These are phyloP conservation scores for Botryobasidium botryosum DNA, from an alignment of 768 basidiomycete species.

Conservation along the genomic window DNA sequence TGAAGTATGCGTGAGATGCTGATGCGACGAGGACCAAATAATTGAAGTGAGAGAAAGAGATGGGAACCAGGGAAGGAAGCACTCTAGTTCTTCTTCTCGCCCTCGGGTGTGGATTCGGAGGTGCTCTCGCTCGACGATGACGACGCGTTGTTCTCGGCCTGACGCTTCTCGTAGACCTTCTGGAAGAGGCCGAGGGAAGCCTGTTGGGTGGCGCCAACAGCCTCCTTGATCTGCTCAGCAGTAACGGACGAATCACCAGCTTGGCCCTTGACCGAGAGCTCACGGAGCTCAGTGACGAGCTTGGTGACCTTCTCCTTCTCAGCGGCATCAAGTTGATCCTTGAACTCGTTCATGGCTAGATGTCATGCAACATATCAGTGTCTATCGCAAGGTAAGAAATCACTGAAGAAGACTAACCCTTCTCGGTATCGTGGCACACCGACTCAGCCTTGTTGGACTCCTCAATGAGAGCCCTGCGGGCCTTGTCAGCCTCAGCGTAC, in stretches of 20 bases:
- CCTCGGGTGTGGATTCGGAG: constrained; percentile 8
- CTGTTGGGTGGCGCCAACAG: constrained; percentile 85
- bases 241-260: constrained; percentile 64
- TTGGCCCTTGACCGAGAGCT: constrained; percentile 80
- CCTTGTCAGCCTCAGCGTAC: constrained; percentile 86
- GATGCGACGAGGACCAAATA: no score
- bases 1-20: no score
- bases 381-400: background rate
- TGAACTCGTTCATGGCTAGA: constrained; percentile 88
- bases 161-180: constrained; percentile 36
- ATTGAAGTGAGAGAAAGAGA: no score
- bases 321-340: constrained; percentile 79
- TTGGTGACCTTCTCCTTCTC: constrained; percentile 92
- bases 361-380: background rate
- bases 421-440: constrained; percentile 87
- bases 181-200: constrained; percentile 95
- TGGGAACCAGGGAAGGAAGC: constrained; percentile 2
- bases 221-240: constrained; percentile 77
- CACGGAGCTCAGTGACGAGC: constrained; percentile 74
- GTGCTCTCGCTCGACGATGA: constrained; percentile 4
- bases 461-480: constrained; percentile 75
- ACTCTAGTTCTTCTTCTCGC: constrained; percentile 71
- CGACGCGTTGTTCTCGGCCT: constrained; percentile 13
- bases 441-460: constrained; percentile 95
- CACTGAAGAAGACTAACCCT: constrained; percentile 34